Evolutionary conservation across 2,329 filamentous ascomycete species (phyloP).

Genomic region (Colletotrichum aenigma): DNA sequence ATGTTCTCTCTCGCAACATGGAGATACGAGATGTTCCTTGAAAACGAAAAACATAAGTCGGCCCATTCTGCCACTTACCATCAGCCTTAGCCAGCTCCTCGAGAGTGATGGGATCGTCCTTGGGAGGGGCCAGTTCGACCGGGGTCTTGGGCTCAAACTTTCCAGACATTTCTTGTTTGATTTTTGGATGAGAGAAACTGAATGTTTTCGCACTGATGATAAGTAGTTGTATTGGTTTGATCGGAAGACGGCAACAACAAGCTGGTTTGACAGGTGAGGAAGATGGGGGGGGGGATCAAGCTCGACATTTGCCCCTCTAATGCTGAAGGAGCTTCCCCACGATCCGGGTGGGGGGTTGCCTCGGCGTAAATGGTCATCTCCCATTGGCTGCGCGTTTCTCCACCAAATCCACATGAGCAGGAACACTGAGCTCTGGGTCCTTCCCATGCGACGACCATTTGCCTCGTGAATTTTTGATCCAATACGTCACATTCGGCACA

Average conservation of each 20-base stretch:
- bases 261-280: background rate
- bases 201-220: background rate
- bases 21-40: background rate
- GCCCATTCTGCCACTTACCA: slow-evolving; percentile 59
- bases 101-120: slow-evolving; percentile 81
- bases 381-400: background rate
- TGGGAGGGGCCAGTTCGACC: slow-evolving; percentile 80
- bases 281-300: slow-evolving; percentile 14
- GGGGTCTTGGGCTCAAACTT: slow-evolving; percentile 81
- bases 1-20: background rate
- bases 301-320: slow-evolving; percentile 15
- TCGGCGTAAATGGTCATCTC: background rate
- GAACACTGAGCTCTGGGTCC: background rate
- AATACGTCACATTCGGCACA: slow-evolving; percentile 5
- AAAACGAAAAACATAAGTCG: background rate
- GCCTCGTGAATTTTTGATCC: background rate
- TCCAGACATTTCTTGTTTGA: slow-evolving; percentile 53
- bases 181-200: background rate
- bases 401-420: slow-evolving; percentile 1
- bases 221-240: background rate
- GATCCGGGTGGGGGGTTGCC: slow-evolving; percentile 8
- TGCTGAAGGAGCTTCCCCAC: slow-evolving; percentile 15
- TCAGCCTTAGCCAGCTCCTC: slow-evolving; percentile 83
- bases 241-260: background rate
- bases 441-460: background rate